These are phyloP conservation scores for Fraxinus paxiana DNA, from an alignment of 305 asterid species.

Conservation along the genomic window DNA sequence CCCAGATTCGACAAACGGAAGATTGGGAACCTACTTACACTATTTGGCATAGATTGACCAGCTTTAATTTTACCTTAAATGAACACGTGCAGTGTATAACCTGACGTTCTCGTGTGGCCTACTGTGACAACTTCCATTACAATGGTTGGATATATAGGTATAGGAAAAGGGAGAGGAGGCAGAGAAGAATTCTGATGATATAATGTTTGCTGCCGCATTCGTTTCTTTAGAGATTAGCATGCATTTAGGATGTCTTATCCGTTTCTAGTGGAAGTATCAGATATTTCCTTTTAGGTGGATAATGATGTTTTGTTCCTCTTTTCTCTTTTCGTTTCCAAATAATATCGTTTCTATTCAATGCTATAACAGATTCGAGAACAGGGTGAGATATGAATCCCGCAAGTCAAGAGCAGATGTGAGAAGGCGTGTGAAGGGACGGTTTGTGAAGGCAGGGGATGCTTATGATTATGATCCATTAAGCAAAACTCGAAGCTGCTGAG, in stretches of 20 bases:
- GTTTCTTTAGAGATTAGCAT: background rate
- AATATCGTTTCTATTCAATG: background rate
- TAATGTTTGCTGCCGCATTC: background rate
- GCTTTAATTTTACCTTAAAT: background rate
- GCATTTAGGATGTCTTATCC: background rate
- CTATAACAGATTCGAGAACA: slow-evolving; percentile 69
- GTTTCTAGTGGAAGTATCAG: background rate
- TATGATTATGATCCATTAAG: slow-evolving; percentile 79
- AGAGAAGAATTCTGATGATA: background rate
- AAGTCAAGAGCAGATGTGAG: slow-evolving; percentile 91
- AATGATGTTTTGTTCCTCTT: background rate
- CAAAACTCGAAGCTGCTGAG: slow-evolving; percentile 57
- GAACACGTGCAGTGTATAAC: background rate
- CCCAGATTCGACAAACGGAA: background rate
- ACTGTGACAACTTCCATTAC: background rate
- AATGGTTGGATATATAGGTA: background rate
- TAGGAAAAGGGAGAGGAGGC: background rate
- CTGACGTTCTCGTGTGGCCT: background rate
- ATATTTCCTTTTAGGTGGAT: background rate
- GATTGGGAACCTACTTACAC: background rate
- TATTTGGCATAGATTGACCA: background rate
- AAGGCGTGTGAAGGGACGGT: slow-evolving; percentile 88
- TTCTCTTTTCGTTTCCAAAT: background rate
- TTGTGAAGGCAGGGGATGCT: slow-evolving; percentile 92
- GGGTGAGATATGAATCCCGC: slow-evolving; percentile 81